Evolutionary conservation across 2,329 filamentous ascomycete genomes (phyloP), one percentile per base, ranked within the genome.

Genomic region (Balansia obtecta): DNA sequence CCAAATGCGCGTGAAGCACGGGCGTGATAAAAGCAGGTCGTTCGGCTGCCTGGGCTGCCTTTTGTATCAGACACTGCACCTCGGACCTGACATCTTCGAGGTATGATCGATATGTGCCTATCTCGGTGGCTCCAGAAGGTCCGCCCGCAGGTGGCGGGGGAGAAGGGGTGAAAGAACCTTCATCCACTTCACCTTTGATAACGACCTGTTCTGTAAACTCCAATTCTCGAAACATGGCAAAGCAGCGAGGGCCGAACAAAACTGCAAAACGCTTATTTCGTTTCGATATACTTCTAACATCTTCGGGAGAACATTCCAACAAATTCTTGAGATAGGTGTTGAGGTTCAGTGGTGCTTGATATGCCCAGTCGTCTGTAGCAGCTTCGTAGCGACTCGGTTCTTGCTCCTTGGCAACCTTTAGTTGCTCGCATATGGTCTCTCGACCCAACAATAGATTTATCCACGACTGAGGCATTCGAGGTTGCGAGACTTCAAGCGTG

Each of bases 251-350:
- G 0, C 76, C 74, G 51, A 80, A 79, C 7, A 77, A 66, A 2
- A 79, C 71, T 27, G 65, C 64, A 50, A 80, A 80, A 13, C 73
- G 70, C 58, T 79, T 80, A 56, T 81, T 81, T 1, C 76, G 65
- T 49, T 74, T 74, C 2, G 76, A 75, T 37, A 81, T 78, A 46
- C 65, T 73, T 43, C 72, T 64, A 0, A 60, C 60, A 9, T 66
- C 64, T 37, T 65, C 63, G 1, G 62, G 61, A 2, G 62, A 60
- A 1, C 61, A 61, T 22, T 70, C 66, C 3, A 75, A 64, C 6
- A 74, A 64, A 52, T 80, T 75, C 33, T 68, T 71, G 3, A 79
- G 61, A 46, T 80, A 80, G 7, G 70, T 71, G 50, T 72, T 70
- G 3, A 80, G 61, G 11, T 75, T 76, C 7, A 58, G 48, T 3